Conservation (phyloP, 1,139 yeast genomes). For the Protomyces inundatus region DNA sequence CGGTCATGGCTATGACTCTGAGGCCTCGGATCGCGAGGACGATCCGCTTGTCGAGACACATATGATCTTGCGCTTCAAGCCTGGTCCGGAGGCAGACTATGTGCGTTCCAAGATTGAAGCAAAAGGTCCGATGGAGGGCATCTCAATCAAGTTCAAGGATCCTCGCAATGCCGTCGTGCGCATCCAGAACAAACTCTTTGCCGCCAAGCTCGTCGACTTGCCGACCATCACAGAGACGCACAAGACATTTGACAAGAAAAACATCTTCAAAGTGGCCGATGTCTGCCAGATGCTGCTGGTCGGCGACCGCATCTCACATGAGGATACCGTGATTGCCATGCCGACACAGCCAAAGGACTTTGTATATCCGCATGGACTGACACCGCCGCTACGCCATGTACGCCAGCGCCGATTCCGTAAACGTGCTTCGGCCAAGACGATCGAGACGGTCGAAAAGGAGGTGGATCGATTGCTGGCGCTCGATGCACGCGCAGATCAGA, state of each 20-base stretch:
- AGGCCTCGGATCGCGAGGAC: slow-evolving; percentile 92
- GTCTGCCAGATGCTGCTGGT: slow-evolving; percentile 80
- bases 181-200: slow-evolving; percentile 56
- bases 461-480: slow-evolving; percentile 70
- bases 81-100: slow-evolving; percentile 71
- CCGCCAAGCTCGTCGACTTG: slow-evolving; percentile 79
- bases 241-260: slow-evolving; percentile 85
- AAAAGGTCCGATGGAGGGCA: slow-evolving; percentile 54
- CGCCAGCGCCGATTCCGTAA: slow-evolving; percentile 52
- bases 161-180: slow-evolving; percentile 65
- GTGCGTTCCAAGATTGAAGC: slow-evolving; percentile 35
- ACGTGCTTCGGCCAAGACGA: slow-evolving; percentile 47
- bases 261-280: slow-evolving; percentile 80
- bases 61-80: slow-evolving; percentile 67
- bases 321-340: slow-evolving; percentile 48
- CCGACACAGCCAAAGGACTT: slow-evolving; percentile 38
- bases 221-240: slow-evolving; percentile 86
- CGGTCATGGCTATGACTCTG: slow-evolving; percentile 95
- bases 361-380: slow-evolving; percentile 69
- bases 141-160: slow-evolving; percentile 54
- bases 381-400: slow-evolving; percentile 65
- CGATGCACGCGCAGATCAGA: slow-evolving; percentile 81
- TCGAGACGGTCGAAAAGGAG: slow-evolving; percentile 64
- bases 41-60: slow-evolving; percentile 92
- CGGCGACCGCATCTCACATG: slow-evolving; percentile 55